Conservation (phyloP, 179 eudicot genomes). For the Camellia oleifera region DNA sequence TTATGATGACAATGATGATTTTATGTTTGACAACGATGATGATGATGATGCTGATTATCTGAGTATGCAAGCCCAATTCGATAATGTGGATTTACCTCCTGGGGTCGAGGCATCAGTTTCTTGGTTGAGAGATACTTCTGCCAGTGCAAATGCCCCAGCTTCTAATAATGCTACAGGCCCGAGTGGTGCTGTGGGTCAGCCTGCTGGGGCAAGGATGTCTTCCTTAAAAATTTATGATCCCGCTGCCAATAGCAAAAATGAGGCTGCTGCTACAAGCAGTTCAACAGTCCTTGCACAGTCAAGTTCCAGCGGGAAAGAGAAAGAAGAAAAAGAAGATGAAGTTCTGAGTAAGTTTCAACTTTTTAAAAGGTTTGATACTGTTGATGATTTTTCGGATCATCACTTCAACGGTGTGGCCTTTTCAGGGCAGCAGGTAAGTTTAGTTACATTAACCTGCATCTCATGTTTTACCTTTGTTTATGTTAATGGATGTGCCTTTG, state of each 20-base stretch:
- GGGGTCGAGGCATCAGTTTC: conserved; percentile 82
- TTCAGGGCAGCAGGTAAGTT: conserved; percentile 33
- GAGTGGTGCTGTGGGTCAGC: conserved; percentile 4
- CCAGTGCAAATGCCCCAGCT: conserved; percentile 24
- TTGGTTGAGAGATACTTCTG: conserved; percentile 50
- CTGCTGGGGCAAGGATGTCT: conserved; percentile 1
- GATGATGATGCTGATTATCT: conserved; percentile 48
- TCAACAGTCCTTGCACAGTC: conserved; percentile 32
- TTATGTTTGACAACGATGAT: conserved; percentile 24
- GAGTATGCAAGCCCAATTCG: conserved; percentile 77
- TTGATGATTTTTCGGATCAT: conserved; percentile 69
- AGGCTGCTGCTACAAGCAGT: conserved; percentile 37
- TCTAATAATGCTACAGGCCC: conserved; percentile 19
- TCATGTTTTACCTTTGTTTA: not conserved
- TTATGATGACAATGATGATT: conserved; percentile 43
- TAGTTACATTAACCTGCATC: not conserved
- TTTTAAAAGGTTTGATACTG: conserved; percentile 60
- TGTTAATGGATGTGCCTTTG: not conserved
- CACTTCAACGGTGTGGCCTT: conserved; percentile 29
- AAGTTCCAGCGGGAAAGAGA: conserved; percentile 34
- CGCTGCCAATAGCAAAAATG: conserved; percentile 1
- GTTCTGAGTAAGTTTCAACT: conserved; percentile 42
- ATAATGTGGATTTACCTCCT: conserved; percentile 80
- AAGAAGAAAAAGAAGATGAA: conserved; percentile 45
- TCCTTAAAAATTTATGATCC: not conserved